These are phyloP conservation scores for Zymoseptoria brevis DNA, from an alignment of 2,329 filamentous ascomycete species.

Conservation along the genomic window DNA sequence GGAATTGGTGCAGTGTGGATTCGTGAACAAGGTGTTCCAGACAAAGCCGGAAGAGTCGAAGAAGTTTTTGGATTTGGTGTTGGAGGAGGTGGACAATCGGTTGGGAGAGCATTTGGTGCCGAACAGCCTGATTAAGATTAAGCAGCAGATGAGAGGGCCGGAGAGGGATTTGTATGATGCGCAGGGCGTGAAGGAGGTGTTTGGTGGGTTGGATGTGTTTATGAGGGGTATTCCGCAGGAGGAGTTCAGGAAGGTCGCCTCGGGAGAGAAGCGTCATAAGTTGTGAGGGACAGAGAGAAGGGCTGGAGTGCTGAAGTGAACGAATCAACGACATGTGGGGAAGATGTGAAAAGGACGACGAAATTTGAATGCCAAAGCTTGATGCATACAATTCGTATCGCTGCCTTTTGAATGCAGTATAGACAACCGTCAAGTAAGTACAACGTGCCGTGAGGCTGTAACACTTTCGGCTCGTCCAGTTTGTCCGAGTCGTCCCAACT, in stretches of 20 bases:
- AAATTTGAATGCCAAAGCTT: neutral
- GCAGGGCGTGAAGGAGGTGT: slow-evolving; percentile 77
- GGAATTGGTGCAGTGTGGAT: slow-evolving; percentile 69
- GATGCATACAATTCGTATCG: neutral
- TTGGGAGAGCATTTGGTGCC: slow-evolving; percentile 72
- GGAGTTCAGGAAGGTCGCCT: slow-evolving; percentile 79
- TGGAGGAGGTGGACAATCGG: slow-evolving; percentile 71
- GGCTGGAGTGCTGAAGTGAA: neutral
- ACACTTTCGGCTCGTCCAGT: neutral
- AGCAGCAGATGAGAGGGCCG: slow-evolving; percentile 69
- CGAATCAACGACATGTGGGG: neutral
- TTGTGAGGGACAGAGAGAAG: slow-evolving; percentile 43
- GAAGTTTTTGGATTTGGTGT: slow-evolving; percentile 62
- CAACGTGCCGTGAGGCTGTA: neutral
- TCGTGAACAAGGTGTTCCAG: slow-evolving; percentile 75
- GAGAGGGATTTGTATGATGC: slow-evolving; percentile 64
- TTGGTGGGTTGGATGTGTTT: slow-evolving; percentile 77
- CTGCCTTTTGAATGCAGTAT: neutral
- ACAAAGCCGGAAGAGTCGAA: slow-evolving; percentile 52
- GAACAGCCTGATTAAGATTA: slow-evolving; percentile 74
- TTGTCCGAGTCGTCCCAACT: neutral
- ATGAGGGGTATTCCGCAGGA: slow-evolving; percentile 71
- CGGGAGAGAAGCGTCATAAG: slow-evolving; percentile 90
- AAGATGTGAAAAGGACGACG: neutral
- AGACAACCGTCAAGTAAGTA: neutral